Evolutionary conservation across 1,139 yeast species (phyloP).

Genomic region (Geotrichum citri-aurantii): DNA sequence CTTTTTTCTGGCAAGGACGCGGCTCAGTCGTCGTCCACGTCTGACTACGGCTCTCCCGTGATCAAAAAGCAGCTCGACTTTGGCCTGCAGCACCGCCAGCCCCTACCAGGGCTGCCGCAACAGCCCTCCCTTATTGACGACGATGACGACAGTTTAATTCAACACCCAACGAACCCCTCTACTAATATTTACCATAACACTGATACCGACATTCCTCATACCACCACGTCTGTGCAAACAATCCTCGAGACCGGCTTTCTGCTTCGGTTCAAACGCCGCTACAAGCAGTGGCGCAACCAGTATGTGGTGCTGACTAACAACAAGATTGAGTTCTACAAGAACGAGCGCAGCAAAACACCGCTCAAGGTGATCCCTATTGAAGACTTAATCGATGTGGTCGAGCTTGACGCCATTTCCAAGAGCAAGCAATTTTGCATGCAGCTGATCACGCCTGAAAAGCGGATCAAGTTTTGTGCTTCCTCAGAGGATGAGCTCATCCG

Average conservation of each 20-base stretch:
- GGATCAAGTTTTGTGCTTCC: constrained; percentile 43
- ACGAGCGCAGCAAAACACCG: constrained; percentile 7
- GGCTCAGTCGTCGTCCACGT: constrained; percentile 1
- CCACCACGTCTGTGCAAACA: background rate
- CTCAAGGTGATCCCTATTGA: background rate
- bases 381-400: constrained; percentile 48
- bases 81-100: background rate
- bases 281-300: constrained; percentile 47
- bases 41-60: constrained; percentile 6
- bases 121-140: background rate
- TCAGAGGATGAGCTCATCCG: constrained; percentile 46
- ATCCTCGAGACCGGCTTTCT: constrained; percentile 36
- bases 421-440: constrained; percentile 45
- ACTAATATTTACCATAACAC: background rate
- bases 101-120: background rate
- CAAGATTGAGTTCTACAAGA: constrained; percentile 42
- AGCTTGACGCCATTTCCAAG: constrained; percentile 45
- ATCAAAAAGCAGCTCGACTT: background rate
- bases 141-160: background rate
- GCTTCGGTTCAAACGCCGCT: constrained; percentile 40
- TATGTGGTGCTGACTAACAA: constrained; percentile 44
- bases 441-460: constrained; percentile 45
- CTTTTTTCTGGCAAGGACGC: constrained; percentile 2
- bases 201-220: background rate
- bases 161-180: background rate